Evolutionary conservation across 2,329 filamentous ascomycete genomes (phyloP).

Genomic region (Aureobasidium sp.): DNA sequence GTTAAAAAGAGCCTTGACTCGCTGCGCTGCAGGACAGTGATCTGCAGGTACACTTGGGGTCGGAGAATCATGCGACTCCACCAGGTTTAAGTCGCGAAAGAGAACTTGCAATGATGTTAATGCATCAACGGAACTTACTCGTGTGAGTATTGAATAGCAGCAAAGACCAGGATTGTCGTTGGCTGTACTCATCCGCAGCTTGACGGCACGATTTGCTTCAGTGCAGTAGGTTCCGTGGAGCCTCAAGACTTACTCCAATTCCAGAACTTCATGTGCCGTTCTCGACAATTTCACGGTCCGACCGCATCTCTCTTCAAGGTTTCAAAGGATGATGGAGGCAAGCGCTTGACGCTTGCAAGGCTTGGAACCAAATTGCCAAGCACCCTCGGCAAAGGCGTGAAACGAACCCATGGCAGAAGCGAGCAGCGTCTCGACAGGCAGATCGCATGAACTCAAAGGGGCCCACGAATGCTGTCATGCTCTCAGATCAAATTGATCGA

Average conservation of each 20-base stretch:
- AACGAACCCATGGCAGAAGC: neutral
- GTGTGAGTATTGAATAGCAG: neutral
- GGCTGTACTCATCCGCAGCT: neutral
- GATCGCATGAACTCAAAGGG: neutral
- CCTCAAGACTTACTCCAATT: neutral
- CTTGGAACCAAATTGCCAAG: no score
- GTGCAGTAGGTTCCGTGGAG: neutral
- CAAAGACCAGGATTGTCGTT: neutral
- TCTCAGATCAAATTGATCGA: neutral
- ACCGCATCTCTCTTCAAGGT: neutral
- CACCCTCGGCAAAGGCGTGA: neutral
- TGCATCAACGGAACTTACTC: neutral
- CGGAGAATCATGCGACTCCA: neutral
- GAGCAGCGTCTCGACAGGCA: neutral
- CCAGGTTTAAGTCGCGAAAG: neutral
- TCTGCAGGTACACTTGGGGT: slow-evolving; percentile 1
- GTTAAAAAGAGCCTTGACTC: neutral
- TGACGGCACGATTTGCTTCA: neutral
- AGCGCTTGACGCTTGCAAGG: neutral
- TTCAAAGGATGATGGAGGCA: neutral
- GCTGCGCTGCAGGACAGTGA: neutral
- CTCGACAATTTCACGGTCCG: neutral
- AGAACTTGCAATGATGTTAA: neutral
- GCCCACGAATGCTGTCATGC: neutral
- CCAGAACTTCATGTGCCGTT: neutral